Percentiles rank a stretch among this genome's conserved stretches.
phyloP scores from a whole-genome alignment of 2,329 filamentous ascomycete genomes.

The Didymella lethalis region DNA sequence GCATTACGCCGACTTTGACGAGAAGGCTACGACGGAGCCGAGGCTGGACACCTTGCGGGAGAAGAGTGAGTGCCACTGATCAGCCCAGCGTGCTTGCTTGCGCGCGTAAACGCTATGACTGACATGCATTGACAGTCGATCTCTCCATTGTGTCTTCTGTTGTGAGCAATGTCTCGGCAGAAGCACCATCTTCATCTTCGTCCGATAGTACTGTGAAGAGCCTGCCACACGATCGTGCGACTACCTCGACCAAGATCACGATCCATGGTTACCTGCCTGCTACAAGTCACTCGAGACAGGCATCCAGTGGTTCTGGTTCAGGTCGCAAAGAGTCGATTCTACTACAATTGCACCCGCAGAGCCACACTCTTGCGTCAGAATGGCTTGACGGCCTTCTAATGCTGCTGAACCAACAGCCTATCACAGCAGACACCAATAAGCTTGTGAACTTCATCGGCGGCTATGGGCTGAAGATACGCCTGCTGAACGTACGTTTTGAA shows the following conservation, averaged over 20 bases:
- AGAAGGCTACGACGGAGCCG: constrained; percentile 70
- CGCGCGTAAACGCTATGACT: constrained; percentile 36
- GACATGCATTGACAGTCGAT: constrained; percentile 66
- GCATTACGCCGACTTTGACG: constrained; percentile 86
- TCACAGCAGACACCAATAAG: constrained; percentile 95
- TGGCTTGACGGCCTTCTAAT: constrained; percentile 97
- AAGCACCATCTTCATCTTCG: constrained; percentile 58
- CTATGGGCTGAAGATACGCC: constrained; percentile 89
- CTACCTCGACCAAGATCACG: constrained; percentile 81
- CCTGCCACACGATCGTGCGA: constrained; percentile 40
- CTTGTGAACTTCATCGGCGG: constrained; percentile 84
- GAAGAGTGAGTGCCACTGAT: constrained; percentile 63
- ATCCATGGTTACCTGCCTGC: constrained; percentile 75
- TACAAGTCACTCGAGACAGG: constrained; percentile 38
- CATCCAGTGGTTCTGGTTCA: constrained; percentile 41
- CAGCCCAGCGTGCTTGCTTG: constrained; percentile 20
- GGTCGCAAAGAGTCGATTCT: constrained; percentile 72
- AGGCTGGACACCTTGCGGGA: constrained; percentile 76
- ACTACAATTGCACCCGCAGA: constrained; percentile 81
- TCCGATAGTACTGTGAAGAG: constrained; percentile 57
- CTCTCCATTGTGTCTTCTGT: constrained; percentile 88
- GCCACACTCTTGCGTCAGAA: constrained; percentile 85
- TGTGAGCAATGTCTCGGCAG: constrained; percentile 86
- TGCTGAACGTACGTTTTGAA: constrained; percentile 91
- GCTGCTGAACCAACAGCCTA: constrained; percentile 92